A percentile compares a stretch with the other conserved stretches of the same genome.
Evolutionary conservation across 2,329 filamentous ascomycete genomes (phyloP).

Genomic region (Talaromyces amestolkiae): DNA sequence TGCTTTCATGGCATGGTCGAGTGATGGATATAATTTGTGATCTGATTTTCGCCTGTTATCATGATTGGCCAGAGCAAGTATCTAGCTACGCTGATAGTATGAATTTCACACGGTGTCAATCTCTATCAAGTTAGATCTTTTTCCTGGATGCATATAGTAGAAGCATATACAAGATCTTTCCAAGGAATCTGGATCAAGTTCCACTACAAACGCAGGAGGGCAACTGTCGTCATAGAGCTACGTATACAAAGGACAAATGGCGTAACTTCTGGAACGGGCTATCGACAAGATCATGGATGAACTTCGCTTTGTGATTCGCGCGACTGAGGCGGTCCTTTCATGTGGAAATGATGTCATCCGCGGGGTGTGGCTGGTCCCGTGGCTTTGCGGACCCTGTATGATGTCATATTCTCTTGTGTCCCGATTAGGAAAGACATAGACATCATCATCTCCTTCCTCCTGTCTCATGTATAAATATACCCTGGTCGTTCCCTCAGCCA

Average conservation of each 20-base stretch:
- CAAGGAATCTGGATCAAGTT: neutral
- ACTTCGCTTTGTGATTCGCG: neutral
- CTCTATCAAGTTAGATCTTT: neutral
- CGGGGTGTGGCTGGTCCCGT: neutral
- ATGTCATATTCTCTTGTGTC: constrained; percentile 10
- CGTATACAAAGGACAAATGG: neutral
- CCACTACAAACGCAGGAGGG: neutral
- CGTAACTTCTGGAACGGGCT: neutral
- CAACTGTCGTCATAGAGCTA: neutral
- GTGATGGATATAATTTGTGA: neutral
- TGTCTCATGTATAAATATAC: neutral
- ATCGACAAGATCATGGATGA: neutral
- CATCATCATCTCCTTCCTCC: neutral
- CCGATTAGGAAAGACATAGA: constrained; percentile 2
- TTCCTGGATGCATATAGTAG: neutral
- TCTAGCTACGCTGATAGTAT: neutral
- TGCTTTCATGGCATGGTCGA: neutral
- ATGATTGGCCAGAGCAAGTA: neutral
- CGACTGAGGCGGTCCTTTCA: neutral
- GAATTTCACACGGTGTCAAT: neutral
- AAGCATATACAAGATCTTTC: neutral
- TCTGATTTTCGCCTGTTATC: neutral
- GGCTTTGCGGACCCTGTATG: neutral
- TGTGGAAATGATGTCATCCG: neutral
- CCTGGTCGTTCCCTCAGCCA: neutral